A percentile compares a stretch with the other conserved stretches of the same genome.
phyloP scores from a whole-genome alignment of 2,329 filamentous ascomycete genomes.

The Cercospora sp. region DNA sequence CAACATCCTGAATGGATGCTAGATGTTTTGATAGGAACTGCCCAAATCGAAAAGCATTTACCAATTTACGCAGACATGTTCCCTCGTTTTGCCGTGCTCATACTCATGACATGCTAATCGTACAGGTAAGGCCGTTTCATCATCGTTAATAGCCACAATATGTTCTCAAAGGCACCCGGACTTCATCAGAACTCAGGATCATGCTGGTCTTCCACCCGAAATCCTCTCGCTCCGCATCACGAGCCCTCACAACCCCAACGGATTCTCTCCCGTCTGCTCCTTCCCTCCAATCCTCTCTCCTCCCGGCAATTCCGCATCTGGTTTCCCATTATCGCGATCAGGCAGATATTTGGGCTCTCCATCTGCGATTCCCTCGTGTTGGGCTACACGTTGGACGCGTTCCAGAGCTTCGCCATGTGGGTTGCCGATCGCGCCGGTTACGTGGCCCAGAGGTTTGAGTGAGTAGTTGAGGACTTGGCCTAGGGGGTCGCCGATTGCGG shows the following conservation, averaged over 20 bases:
- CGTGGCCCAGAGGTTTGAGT: slow-evolving; percentile 35
- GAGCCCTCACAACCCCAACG: slow-evolving; percentile 36
- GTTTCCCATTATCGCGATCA: slow-evolving; percentile 27
- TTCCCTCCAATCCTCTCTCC: slow-evolving; percentile 40
- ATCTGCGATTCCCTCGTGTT: slow-evolving; percentile 23
- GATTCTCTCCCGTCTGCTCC: slow-evolving; percentile 39
- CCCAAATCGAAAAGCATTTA: not conserved
- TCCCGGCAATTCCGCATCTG: slow-evolving; percentile 32
- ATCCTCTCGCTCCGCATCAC: no score
- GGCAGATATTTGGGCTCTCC: slow-evolving; percentile 21
- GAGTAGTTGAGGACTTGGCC: slow-evolving; percentile 38
- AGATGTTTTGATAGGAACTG: slow-evolving; percentile 12
- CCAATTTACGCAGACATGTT: not conserved
- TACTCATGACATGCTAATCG: not conserved
- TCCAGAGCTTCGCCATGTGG: slow-evolving; percentile 35
- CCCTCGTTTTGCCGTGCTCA: not conserved
- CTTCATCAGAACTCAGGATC: no score
- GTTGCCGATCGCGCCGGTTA: slow-evolving; percentile 34
- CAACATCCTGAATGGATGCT: slow-evolving; percentile 64
- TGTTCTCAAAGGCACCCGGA: not conserved
- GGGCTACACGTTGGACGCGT: slow-evolving; percentile 29
- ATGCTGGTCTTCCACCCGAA: no score
- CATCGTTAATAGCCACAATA: not conserved
- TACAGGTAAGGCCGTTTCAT: not conserved
- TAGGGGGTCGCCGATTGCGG: slow-evolving; percentile 37